Conservation (phyloP, 768 basidiomycete species). For the Postia placenta region DNA sequence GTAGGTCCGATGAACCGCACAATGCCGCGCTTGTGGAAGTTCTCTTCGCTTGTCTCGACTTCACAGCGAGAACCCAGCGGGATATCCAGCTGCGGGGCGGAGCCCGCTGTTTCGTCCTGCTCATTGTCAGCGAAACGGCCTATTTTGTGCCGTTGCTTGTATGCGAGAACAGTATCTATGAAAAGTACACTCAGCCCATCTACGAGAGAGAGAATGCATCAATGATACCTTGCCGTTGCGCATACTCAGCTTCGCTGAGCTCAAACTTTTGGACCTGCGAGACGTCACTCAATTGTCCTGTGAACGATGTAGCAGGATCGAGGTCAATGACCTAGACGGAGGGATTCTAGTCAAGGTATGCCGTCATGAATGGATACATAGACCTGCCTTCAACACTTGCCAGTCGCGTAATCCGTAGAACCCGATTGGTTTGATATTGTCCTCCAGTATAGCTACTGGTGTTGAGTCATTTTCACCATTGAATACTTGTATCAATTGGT, state of each 20-base stretch:
- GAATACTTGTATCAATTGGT: constrained; percentile 64
- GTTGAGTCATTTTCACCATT: constrained; percentile 48
- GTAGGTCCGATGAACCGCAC: constrained; percentile 84
- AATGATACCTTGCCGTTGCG: constrained; percentile 61
- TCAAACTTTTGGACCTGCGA: constrained; percentile 92
- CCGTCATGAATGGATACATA: neutral
- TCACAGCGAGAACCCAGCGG: constrained; percentile 74
- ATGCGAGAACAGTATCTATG: constrained; percentile 82
- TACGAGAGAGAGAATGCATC: neutral
- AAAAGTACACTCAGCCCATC: constrained; percentile 1
- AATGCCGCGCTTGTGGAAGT: constrained; percentile 71
- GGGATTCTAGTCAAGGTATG: neutral
- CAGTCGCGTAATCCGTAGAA: constrained; percentile 71
- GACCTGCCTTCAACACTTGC: constrained; percentile 75
- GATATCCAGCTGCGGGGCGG: constrained; percentile 39
- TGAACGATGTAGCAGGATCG: constrained; percentile 68
- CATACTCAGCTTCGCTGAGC: constrained; percentile 77
- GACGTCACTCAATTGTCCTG: constrained; percentile 81
- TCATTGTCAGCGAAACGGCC: constrained; percentile 76
- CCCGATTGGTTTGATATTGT: constrained; percentile 64
- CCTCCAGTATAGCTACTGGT: constrained; percentile 49
- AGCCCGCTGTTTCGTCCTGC: constrained; percentile 24
- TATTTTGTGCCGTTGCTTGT: constrained; percentile 81
- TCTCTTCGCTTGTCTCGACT: constrained; percentile 65
- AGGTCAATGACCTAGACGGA: constrained; percentile 62